A percentile compares a stretch with the other conserved stretches of the same genome.
Conservation (phyloP, 176 grass and related monocot species). For the Rhynchospora breviuscula region DNA sequence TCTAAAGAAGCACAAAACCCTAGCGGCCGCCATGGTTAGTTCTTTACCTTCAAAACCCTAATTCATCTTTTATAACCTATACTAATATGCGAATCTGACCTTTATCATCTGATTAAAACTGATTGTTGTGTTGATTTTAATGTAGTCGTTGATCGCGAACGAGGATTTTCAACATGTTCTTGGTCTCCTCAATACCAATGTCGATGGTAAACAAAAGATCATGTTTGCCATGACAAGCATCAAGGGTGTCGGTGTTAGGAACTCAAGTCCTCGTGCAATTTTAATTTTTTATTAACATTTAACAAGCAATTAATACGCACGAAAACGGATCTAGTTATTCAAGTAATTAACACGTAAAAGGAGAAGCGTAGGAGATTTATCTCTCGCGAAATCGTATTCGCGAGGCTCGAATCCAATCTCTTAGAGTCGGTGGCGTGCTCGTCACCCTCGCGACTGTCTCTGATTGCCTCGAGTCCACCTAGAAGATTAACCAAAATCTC, state of each 20-base stretch:
- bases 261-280: no score
- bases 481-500: no score
- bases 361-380: no score
- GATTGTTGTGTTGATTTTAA: neutral
- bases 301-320: no score
- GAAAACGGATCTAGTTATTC: no score
- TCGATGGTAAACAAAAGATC: constrained; percentile 96
- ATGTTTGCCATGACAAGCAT: constrained; percentile 88
- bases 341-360: no score
- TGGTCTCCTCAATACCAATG: constrained; percentile 87
- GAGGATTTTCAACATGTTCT: constrained; percentile 97
- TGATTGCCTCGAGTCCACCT: no score
- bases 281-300: no score
- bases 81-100: neutral
- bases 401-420: no score
- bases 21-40: constrained; percentile 28
- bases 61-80: neutral
- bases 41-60: neutral
- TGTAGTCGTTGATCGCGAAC: constrained; percentile 60
- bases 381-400: no score
- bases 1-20: neutral
- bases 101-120: neutral
- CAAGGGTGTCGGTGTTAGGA: constrained; percentile 90
- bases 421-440: no score
- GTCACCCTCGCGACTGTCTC: no score